Evolutionary conservation across 2,329 filamentous ascomycete genomes (phyloP), one percentile per base, ranked within the genome.

Genomic region (Hortaea werneckii): DNA sequence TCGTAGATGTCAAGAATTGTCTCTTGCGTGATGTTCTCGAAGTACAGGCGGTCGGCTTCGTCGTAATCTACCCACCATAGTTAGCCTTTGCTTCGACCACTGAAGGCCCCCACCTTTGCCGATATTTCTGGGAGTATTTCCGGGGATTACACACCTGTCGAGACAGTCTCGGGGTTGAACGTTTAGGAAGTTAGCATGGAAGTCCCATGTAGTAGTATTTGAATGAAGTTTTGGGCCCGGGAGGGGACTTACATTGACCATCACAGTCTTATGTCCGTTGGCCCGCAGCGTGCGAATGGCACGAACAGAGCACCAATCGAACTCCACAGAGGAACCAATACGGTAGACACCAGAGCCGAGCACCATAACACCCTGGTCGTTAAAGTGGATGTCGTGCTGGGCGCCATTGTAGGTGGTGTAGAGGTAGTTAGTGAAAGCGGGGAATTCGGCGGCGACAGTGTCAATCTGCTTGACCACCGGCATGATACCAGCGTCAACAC

Each of bases 401-500:
- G 80, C 82, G 10, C 85, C 90, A 61, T 95, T 95, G 73, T 96
- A 96, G 0, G 92, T 96, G 50, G 94, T 73, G 67, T 96, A 96
- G 8, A 96, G 78, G 63, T 98, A 98, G 69, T 98, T 96, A 13
- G 92, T 96, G 55, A 79, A 83, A 5, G 87, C 85, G 5, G 90
- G 90, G 72, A 95, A 96, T 67, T 98, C 92, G 11, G 89, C 92
- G 42, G 92, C 92, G 41, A 98, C 92, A 0, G 92, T 98, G 70
- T 98, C 92, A 49, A 98, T 96, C 70, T 96, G 90, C 77, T 96
- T 96, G 45, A 95, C 90, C 50, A 87, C 83, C 0, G 92, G 92
- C 53, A 79, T 79, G 58, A 98, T 87, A 38, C 85, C 85, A 35
- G 83, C 79, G 58, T 96, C 89, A n/a, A 88, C 76, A 63, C 92